Evolutionary conservation across 2,329 filamentous ascomycete genomes (phyloP).

Genomic region (Neofusicoccum ribis): DNA sequence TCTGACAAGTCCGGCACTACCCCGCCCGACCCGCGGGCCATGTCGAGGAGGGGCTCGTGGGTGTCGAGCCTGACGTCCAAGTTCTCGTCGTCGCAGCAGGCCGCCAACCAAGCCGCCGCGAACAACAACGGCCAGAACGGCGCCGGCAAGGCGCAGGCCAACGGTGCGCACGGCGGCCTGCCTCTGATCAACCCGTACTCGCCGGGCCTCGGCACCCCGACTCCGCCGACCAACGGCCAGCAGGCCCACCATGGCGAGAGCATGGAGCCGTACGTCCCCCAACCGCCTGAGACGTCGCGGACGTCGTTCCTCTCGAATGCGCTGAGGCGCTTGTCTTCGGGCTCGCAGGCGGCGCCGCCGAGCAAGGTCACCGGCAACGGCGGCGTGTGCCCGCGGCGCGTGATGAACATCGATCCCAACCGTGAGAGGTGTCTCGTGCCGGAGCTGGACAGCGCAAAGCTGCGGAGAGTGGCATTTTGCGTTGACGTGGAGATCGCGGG

Average conservation of each 20-base stretch:
- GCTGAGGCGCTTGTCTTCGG: constrained; percentile 76
- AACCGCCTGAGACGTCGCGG: constrained; percentile 69
- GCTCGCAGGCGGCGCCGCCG: constrained; percentile 21
- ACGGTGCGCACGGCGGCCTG: constrained; percentile 21
- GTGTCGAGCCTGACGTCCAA: constrained; percentile 91
- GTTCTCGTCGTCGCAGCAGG: constrained; percentile 66
- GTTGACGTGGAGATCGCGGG: constrained; percentile 97
- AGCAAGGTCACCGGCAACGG: constrained; percentile 53
- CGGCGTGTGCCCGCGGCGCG: constrained; percentile 73
- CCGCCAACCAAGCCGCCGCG: constrained; percentile 21
- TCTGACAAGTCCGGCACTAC: constrained; percentile 36
- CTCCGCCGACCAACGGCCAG: constrained; percentile 53
- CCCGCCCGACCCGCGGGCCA: constrained; percentile 32
- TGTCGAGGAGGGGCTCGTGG: constrained; percentile 73
- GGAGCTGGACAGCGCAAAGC: constrained; percentile 76
- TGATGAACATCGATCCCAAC: constrained; percentile 81
- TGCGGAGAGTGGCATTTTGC: constrained; percentile 88
- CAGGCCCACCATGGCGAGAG: constrained; percentile 30
- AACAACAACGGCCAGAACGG: not conserved
- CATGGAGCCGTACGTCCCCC: constrained; percentile 66
- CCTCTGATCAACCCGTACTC: constrained; percentile 26
- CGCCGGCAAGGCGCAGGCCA: constrained; percentile 23
- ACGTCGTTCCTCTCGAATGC: constrained; percentile 78
- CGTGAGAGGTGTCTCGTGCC: constrained; percentile 76
- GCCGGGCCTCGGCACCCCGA: constrained; percentile 42